A percentile compares a stretch with the other conserved stretches of the same genome.
phyloP scores from a whole-genome alignment of 2,329 filamentous ascomycete genomes.

The Trichocomaceae sp. region DNA sequence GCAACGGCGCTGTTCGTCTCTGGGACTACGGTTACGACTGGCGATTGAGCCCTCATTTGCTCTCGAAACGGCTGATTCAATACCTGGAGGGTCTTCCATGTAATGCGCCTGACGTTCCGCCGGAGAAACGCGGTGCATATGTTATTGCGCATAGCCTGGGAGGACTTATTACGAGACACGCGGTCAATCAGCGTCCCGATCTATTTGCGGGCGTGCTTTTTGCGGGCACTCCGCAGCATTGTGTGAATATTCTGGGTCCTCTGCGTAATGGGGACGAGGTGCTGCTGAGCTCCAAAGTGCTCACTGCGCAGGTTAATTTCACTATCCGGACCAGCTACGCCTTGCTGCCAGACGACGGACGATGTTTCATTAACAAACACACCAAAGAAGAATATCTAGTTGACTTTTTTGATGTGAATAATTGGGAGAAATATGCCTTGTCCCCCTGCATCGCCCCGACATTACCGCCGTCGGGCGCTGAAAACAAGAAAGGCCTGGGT shows the following conservation, averaged over 20 bases:
- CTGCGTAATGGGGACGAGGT: conserved; percentile 90
- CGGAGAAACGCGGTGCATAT: conserved; percentile 59
- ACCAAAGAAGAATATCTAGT: conserved; percentile 74
- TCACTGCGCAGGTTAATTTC: conserved; percentile 91
- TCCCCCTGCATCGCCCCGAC: conserved; percentile 70
- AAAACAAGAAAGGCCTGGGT: conserved; percentile 23
- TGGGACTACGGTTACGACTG: conserved; percentile 96
- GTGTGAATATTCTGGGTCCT: conserved; percentile 85
- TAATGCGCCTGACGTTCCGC: conserved; percentile 54
- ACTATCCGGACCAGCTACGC: conserved; percentile 79
- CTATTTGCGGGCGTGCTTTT: conserved; percentile 82
- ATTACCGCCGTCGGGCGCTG: conserved; percentile 51
- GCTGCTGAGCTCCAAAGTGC: conserved; percentile 76
- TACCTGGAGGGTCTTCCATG: conserved; percentile 70
- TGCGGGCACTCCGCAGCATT: conserved; percentile 75
- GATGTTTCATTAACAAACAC: conserved; percentile 76
- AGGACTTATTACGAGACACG: conserved; percentile 80
- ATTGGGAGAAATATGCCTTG: conserved; percentile 71
- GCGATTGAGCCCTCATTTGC: conserved; percentile 73
- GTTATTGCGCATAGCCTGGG: conserved; percentile 82
- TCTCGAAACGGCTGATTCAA: conserved; percentile 63
- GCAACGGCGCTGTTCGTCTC: conserved; percentile 64
- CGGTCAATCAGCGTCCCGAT: conserved; percentile 75
- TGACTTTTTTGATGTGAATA: conserved; percentile 73
- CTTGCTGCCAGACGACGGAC: conserved; percentile 77